Base-by-base conservation (phyloP, 495 filamentous ascomycete species). In the Lepraria neglecta region DNA sequence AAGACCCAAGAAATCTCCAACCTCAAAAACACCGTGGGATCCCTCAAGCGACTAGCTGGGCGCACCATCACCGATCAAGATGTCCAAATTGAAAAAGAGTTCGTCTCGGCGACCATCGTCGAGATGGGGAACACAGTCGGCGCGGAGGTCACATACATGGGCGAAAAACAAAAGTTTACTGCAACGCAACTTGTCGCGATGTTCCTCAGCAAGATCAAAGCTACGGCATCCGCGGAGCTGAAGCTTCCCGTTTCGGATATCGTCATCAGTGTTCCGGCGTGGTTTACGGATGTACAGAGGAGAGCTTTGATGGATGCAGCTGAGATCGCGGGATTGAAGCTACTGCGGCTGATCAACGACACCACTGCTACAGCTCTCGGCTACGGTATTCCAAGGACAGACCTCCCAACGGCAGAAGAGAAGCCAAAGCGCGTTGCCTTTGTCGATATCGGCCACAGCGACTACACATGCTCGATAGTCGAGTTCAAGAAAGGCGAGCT, bases 1-100 rank as follows among this genome's bases (percentile, higher is more conserved):
- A 97, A 97, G 83, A 97, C 92, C 66, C 92, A 96, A 79, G 95
- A 97, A 80, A 92, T 96, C 70, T 97, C 92, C 65, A 99, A 99
- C 78, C 82, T 99, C 65, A 99, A 96, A 81, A 99, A 97, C 81
- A 99, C 94, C 57, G 89, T 97, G 75, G 78, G 84, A 73, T 92
- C 85, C 65, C 82, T 99, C 59, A 96, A 96, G 80, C 87, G 94
- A 69, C 82, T 99, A 58, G 86, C 88, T 69, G 94, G 94, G 67
- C 89, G 94, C 68, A 79, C 81, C 42, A 79, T 90, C 74, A 85
- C 83, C 68, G 94, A 99, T 72, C 91, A 92, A 68, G 94, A 99
- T 80, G 80, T 96, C 58, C 79, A 90, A 72, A 81, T 92, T 67
- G 94, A 99, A 82, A 85, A 92, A 76, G 80, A 95, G 69, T 99